Evolutionary conservation across 1,284 basidiomycete species (phyloP), one percentile per base, ranked within the genome.

Genomic region (Inonotus obliquus): DNA sequence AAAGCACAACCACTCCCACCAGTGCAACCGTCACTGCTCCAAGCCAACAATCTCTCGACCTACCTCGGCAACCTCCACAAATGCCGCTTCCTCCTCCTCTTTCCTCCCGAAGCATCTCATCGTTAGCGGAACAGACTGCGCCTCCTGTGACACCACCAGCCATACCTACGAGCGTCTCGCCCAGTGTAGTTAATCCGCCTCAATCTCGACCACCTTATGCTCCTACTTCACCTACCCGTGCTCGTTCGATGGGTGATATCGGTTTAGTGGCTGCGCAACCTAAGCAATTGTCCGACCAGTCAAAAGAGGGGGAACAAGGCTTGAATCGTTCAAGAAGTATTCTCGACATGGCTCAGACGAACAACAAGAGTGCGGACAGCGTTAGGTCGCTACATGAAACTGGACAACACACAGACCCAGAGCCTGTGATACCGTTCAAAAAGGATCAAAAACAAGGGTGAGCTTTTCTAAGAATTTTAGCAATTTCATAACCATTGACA

Each of bases 201-300:
- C 56, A 37, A 44, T 17, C 21, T 6, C 55, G 57, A 47, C 51
- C 55, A 9, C 61, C 61, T 44, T 45, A 61, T 61, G 39, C 59
- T 7, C 65, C 65, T 32, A 59, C 48, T 11, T 75, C 74, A 39
- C 81, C 86, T 3, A 79, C 79, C 14, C 79, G 81, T 44, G 77
- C 80, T 13, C 80, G 79, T 29, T 83, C 84, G n/a, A 83, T 80
- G 37, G 81, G 80, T 38, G 83, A 88, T 67, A 69, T 85, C 29
- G 74, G 87, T 67, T 69, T 85, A 29, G 74, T 83, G 47, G 76
- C 75, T 11, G 45, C 27, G 2, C 23, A 56, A 10, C 19, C 35
- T 17, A 35, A 39, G 19, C 19, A n/a, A 1, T 4, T 7, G 23
- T 37, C 57, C 7, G 45, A 17, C 27, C 32, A 61, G 7, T 11